Evolutionary conservation across 352 stramenopile genomes (phyloP).

Genomic region (Globisporangium parvum): DNA sequence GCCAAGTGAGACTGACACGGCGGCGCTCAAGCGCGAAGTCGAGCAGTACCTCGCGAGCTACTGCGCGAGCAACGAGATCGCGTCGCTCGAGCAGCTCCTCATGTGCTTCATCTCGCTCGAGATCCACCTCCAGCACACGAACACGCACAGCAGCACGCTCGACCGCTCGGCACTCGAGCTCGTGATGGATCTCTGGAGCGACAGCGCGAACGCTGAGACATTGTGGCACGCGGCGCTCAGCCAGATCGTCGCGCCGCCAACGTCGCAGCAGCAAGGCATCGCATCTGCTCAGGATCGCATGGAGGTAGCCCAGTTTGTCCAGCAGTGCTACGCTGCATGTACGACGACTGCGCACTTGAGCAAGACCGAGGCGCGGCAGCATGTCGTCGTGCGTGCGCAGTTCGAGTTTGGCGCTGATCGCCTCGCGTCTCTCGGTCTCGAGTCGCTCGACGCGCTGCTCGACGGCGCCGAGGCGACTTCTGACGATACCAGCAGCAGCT

Average conservation of each 20-base stretch:
- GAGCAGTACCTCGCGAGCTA: constrained; percentile 22
- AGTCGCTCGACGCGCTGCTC: constrained; percentile 8
- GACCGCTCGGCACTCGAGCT: constrained; percentile 10
- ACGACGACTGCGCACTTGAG: neutral
- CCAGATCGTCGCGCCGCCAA: neutral
- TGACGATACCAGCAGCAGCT: constrained; percentile 2
- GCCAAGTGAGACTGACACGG: constrained; percentile 15
- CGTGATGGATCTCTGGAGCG: constrained; percentile 13
- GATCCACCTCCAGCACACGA: constrained; percentile 11
- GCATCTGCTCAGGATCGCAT: neutral
- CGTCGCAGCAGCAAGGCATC: neutral
- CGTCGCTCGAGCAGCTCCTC: constrained; percentile 28
- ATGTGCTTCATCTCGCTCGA: constrained; percentile 33
- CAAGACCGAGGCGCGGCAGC: constrained; percentile 4
- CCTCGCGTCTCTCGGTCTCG: constrained; percentile 1
- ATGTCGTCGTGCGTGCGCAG: constrained; percentile 1
- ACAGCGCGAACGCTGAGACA: constrained; percentile 1
- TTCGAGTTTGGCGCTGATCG: constrained; percentile 11
- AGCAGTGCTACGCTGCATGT: constrained; percentile 7
- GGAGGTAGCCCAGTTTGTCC: constrained; percentile 9
- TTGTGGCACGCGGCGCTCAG: constrained; percentile 9
- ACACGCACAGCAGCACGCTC: neutral
- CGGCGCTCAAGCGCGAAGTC: constrained; percentile 25
- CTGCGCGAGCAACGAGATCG: constrained; percentile 12
- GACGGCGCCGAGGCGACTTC: constrained; percentile 7